Base-by-base conservation (phyloP, 345 rosid genomes). In the Eucalyptus pauciflora region DNA sequence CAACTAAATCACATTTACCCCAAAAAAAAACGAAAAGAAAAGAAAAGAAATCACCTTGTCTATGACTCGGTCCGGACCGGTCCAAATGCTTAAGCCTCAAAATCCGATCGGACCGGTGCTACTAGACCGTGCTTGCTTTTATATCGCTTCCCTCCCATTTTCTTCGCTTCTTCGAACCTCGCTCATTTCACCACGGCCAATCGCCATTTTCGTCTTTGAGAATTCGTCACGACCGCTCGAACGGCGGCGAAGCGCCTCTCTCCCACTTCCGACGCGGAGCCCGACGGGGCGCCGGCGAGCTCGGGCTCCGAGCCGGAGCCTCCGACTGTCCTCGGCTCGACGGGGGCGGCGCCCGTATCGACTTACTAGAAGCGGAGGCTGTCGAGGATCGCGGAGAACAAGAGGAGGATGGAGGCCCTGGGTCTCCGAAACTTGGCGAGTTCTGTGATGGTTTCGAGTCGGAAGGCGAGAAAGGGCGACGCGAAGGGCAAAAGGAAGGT, bases 301-400 rank as follows among this genome's bases (percentile, higher is more conserved):
- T 76, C 2, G 15, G 83, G 48, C 83, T 76, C 48, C 8, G 90
- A 90, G 16, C 94, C 90, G 20, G 94, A 80, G n/a, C 69, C 54
- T 33, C 88, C 58, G 45, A 67, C 87, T 20, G 4, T 29, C 45
- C 49, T 85, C 15, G 37, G 24, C 37, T 13, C 58, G 13, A 45
- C 18, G 85, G 90, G 41, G 64, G 69, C 87, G 86, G 91, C 62
- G 1, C 27, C 6, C 8, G 88, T 93, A 10, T 90, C 95, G 25
- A 95, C 92, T 83, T 94, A 96, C 64, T 96, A 95, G 94, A 94
- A 94, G 89, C 95, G 89, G 95, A 94, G 98, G 89, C 64, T 95
- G 4, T 86, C 93, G 37, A 97, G 97, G 92, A 97, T 96, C 43
- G 96, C 95, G 27, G 97, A 94, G 94, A 96, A 97, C 93, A 93